phyloP scores from a whole-genome alignment of 2,329 filamentous ascomycete genomes.

The Hymenoscyphus scutula region DNA sequence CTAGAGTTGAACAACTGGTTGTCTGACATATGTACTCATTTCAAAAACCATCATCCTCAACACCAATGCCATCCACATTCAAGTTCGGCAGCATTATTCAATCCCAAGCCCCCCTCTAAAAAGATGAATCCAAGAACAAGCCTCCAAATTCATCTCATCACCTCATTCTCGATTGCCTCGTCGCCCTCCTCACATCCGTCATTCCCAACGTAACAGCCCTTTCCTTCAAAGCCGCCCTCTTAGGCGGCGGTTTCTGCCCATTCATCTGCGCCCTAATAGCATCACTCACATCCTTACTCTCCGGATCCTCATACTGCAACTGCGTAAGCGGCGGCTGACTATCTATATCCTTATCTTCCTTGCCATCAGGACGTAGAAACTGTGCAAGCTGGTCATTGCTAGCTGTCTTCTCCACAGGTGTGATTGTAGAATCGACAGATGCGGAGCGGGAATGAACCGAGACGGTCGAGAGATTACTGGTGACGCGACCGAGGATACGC shows the following conservation, averaged over 20 bases:
- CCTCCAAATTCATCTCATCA: not conserved
- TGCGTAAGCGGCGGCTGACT: slow-evolving; percentile 33
- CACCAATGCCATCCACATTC: no score
- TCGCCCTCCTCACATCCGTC: not conserved
- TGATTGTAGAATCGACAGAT: slow-evolving; percentile 41
- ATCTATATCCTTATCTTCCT: slow-evolving; percentile 15
- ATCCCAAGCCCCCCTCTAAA: no score
- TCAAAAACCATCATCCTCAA: no score
- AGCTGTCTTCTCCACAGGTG: slow-evolving; percentile 30
- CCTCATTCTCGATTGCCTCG: not conserved
- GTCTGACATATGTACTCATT: no score
- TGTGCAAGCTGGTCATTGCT: slow-evolving; percentile 27
- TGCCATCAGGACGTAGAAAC: slow-evolving; percentile 22
- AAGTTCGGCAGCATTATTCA: no score
- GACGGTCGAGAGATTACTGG: slow-evolving; percentile 55
- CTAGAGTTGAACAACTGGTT: no score
- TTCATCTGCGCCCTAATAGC: slow-evolving; percentile 34
- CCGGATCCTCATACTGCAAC: slow-evolving; percentile 35
- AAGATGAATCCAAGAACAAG: not conserved
- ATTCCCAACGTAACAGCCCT: slow-evolving; percentile 21
- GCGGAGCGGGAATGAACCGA: slow-evolving; percentile 40
- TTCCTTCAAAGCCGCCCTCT: slow-evolving; percentile 19
- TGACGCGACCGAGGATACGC: slow-evolving; percentile 53
- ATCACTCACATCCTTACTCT: slow-evolving; percentile 31
- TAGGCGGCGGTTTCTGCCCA: slow-evolving; percentile 29